Percentiles rank a stretch among this genome's conserved stretches.
Evolutionary conservation across 805 yeast genomes (phyloP).

Genomic region (Vanderwaltozyma tropicalis): DNA sequence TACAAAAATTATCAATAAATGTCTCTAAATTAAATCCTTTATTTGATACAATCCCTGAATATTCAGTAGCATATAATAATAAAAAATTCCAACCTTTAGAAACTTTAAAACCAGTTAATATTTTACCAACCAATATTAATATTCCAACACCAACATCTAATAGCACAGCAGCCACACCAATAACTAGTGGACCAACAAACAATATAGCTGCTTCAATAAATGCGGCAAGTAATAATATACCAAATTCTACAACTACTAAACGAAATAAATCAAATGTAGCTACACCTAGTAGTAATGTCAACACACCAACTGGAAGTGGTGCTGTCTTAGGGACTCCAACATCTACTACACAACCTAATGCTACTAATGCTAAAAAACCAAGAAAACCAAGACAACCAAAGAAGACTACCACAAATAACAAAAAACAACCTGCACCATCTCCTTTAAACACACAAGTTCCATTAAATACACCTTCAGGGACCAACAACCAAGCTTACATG

Average conservation of each 20-base stretch:
- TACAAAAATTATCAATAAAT: slow-evolving; percentile 18
- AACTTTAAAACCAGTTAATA: slow-evolving; percentile 5
- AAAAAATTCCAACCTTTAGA: slow-evolving; percentile 20
- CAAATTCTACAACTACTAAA: slow-evolving; percentile 2
- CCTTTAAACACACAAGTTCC: slow-evolving; percentile 5
- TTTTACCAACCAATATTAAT: background rate
- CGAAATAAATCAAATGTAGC: slow-evolving; percentile 9
- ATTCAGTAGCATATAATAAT: slow-evolving; percentile 10
- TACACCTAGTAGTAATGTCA: slow-evolving; percentile 10
- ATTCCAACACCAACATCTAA: background rate
- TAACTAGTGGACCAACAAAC: slow-evolving; percentile 2
- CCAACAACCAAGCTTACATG: no score
- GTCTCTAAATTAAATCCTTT: slow-evolving; percentile 17
- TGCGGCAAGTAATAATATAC: background rate
- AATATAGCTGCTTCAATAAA: slow-evolving; percentile 2
- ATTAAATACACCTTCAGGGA: background rate
- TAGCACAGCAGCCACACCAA: background rate
- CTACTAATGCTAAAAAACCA: slow-evolving; percentile 18
- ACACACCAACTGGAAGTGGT: slow-evolving; percentile 9
- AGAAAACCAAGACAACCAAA: slow-evolving; percentile 20
- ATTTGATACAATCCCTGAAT: slow-evolving; percentile 19
- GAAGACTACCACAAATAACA: slow-evolving; percentile 4
- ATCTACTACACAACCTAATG: slow-evolving; percentile 6
- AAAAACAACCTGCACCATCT: slow-evolving; percentile 2
- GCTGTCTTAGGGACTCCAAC: slow-evolving; percentile 5